These are phyloP conservation scores for Diplodia intermedia DNA, from an alignment of 2,329 filamentous ascomycete genomes.

Conservation along the genomic window DNA sequence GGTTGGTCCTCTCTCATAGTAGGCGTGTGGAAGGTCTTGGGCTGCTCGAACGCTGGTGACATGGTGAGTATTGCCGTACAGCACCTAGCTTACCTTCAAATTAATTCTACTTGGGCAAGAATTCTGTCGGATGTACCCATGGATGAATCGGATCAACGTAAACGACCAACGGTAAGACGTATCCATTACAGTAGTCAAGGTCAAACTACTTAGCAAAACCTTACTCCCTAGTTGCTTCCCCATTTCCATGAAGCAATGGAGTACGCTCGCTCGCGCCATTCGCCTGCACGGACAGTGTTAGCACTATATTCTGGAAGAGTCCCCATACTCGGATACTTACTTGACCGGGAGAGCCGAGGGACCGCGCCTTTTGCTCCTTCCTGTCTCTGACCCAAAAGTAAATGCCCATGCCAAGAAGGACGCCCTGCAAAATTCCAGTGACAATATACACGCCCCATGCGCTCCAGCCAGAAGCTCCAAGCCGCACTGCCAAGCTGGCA, in stretches of 20 bases:
- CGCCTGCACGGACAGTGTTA: background rate
- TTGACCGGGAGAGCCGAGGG: background rate
- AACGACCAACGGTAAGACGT: background rate
- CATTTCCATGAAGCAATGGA: constrained; percentile 8
- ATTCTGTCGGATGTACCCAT: background rate
- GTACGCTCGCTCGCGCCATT: constrained; percentile 18
- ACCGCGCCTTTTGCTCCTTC: constrained; percentile 34
- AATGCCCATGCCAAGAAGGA: constrained; percentile 79
- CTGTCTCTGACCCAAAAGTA: constrained; percentile 69
- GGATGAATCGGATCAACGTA: background rate
- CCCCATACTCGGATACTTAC: background rate
- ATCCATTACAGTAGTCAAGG: background rate
- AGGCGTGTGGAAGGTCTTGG: too few relatives aligned
- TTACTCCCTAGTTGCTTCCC: background rate
- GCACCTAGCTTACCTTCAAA: too few relatives aligned
- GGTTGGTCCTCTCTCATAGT: too few relatives aligned
- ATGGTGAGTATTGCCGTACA: too few relatives aligned
- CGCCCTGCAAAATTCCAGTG: constrained; percentile 84
- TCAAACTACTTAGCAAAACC: background rate
- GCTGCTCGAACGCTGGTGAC: too few relatives aligned
- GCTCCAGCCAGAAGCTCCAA: constrained; percentile 88
- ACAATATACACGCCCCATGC: constrained; percentile 92
- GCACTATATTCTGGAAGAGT: background rate
- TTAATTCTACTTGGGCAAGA: too few relatives aligned
- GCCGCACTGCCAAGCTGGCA: constrained; percentile 77